Conservation (phyloP, 441 rosid species). For the Breynia disticha region DNA sequence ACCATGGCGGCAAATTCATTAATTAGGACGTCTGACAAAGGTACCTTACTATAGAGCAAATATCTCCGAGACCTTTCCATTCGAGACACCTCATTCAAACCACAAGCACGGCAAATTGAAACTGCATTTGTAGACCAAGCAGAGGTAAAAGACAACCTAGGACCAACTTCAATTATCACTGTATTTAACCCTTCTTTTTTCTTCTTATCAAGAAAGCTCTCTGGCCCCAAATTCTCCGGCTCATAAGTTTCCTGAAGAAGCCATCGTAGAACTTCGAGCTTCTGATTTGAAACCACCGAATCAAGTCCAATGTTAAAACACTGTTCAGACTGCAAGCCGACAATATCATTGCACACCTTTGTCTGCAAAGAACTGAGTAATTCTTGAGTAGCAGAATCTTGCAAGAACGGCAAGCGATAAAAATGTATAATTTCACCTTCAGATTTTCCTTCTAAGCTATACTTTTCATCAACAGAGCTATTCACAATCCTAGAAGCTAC, state of each 20-base stretch:
- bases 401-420: constrained; percentile 68
- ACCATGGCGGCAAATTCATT: constrained; percentile 69
- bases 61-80: constrained; percentile 88
- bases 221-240: constrained; percentile 70
- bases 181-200: constrained; percentile 48
- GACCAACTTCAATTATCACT: constrained; percentile 78
- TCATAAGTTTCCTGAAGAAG: constrained; percentile 86
- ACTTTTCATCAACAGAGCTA: constrained; percentile 34
- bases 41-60: constrained; percentile 51
- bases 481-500: constrained; percentile 27
- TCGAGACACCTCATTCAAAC: constrained; percentile 66
- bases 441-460: constrained; percentile 34
- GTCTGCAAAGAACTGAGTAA: constrained; percentile 56
- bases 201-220: constrained; percentile 78
- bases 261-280: constrained; percentile 62
- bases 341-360: constrained; percentile 58
- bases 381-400: constrained; percentile 58
- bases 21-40: constrained; percentile 42
- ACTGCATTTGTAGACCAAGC: constrained; percentile 97
- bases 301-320: constrained; percentile 70
- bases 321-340: constrained; percentile 69
- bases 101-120: constrained; percentile 73
- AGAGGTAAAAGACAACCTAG: constrained; percentile 84
- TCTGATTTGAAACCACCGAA: constrained; percentile 34
- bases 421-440: constrained; percentile 60